Evolutionary conservation across 345 rosid species (phyloP).

Genomic region (Arabidopsis thaliana): TAIR10.1 NC_003074.8:4748501-4749000

Average conservation of each 20-base stretch:
- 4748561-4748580: conserved; percentile 57
- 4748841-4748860: conserved; percentile 1
- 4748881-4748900: conserved; percentile 37
- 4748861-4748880: conserved; percentile 32
- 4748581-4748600: conserved; percentile 66
- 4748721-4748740: conserved; percentile 41
- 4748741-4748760: conserved; percentile 44
- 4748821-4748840: conserved; percentile 25
- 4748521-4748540: conserved; percentile 51
- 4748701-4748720: conserved; percentile 40
- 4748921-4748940: conserved; percentile 39
- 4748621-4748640: conserved; percentile 59
- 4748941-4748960: conserved; percentile 18
- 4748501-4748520: conserved; percentile 69
- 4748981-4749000: conserved; percentile 29
- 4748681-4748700: conserved; percentile 28
- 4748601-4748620: conserved; percentile 75
- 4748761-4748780: conserved; percentile 43
- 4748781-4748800: conserved; percentile 2
- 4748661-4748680: conserved; percentile 17
- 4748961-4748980: conserved; percentile 28
- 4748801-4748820: conserved; percentile 17
- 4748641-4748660: conserved; percentile 51
- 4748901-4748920: conserved; percentile 21
- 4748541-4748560: conserved; percentile 70